phyloP scores from a whole-genome alignment of 495 filamentous ascomycete species.

The Aspergillus incahuasiensis region DNA sequence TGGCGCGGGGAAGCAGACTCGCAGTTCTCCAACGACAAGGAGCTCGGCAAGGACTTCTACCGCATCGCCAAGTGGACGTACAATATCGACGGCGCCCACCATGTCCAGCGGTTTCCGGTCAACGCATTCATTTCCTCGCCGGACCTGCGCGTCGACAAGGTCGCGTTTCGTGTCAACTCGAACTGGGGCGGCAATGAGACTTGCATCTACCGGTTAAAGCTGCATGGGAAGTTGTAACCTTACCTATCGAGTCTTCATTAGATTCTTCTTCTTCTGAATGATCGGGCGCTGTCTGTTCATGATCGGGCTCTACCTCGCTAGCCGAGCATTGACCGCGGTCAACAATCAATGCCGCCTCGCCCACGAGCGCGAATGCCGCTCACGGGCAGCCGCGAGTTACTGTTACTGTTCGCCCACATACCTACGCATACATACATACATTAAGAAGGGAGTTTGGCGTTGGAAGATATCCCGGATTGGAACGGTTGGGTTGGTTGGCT shows the following conservation, averaged over 20 bases:
- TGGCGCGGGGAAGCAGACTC: slow-evolving; percentile 24
- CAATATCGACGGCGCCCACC: slow-evolving; percentile 26
- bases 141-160: slow-evolving; percentile 34
- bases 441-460: background rate
- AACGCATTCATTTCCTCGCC: slow-evolving; percentile 33
- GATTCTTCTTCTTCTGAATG: no score
- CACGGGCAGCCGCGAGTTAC: background rate
- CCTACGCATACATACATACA: background rate
- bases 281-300: background rate
- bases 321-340: background rate
- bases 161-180: slow-evolving; percentile 41
- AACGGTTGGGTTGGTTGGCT: background rate
- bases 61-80: slow-evolving; percentile 44
- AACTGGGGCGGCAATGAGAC: slow-evolving; percentile 46
- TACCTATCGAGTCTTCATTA: background rate
- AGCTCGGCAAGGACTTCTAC: slow-evolving; percentile 35
- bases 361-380: background rate
- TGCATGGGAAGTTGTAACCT: slow-evolving; percentile 28
- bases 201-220: slow-evolving; percentile 44
- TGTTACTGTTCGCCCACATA: background rate
- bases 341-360: background rate
- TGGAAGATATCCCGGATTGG: background rate
- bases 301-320: background rate
- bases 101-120: slow-evolving; percentile 35
- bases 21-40: slow-evolving; percentile 32